A percentile compares a stretch with the other conserved stretches of the same genome.
phyloP scores from a whole-genome alignment of 352 stramenopile genomes.

The Globisporangium solare region DNA sequence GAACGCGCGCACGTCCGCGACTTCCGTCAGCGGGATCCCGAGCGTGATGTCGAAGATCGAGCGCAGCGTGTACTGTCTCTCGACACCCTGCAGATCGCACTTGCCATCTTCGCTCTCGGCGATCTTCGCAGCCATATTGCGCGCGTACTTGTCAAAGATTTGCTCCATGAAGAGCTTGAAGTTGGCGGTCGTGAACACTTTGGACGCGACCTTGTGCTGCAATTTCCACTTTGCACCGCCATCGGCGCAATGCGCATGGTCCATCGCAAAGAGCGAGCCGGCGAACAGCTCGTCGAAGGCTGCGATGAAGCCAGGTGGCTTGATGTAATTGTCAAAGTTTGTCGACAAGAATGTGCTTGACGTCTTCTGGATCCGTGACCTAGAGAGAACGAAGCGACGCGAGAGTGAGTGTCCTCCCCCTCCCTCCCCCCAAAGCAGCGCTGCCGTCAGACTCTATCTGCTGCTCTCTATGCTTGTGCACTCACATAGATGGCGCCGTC shows the following conservation, averaged over 20 bases:
- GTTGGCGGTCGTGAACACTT: conserved; percentile 77
- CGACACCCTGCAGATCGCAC: conserved; percentile 49
- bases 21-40: conserved; percentile 27
- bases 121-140: conserved; percentile 15
- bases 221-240: conserved; percentile 55
- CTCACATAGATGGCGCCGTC: conserved; percentile 51
- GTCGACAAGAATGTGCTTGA: conserved; percentile 59
- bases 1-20: conserved; percentile 30
- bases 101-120: not conserved
- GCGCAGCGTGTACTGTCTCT: conserved; percentile 40
- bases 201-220: conserved; percentile 76
- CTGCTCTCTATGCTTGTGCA: not conserved
- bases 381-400: not conserved
- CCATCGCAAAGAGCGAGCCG: conserved; percentile 63
- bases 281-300: conserved; percentile 59
- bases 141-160: conserved; percentile 38
- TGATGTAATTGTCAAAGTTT: conserved; percentile 67
- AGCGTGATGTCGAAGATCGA: conserved; percentile 63
- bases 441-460: not conserved
- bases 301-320: conserved; percentile 55
- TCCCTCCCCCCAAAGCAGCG: too few species aligned
- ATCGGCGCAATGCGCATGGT: conserved; percentile 37
- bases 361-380: conserved; percentile 45
- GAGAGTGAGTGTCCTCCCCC: not conserved
- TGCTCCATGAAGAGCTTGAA: conserved; percentile 42